Evolutionary conservation across 352 stramenopile species (phyloP).

Genomic region (Globisporangium perplexum): DNA sequence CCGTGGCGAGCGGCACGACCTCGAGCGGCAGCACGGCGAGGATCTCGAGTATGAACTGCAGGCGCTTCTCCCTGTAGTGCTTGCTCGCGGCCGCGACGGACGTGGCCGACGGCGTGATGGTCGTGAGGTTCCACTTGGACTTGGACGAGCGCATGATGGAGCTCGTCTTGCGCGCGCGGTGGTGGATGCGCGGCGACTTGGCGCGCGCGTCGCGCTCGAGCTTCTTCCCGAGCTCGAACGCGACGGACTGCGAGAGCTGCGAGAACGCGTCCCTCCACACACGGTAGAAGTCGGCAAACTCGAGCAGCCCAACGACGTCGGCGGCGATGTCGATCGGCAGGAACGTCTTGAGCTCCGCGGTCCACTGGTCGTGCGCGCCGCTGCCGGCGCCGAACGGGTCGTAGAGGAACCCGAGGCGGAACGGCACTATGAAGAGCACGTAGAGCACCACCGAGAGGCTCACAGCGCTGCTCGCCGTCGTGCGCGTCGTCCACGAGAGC

Average conservation of each 20-base stretch:
- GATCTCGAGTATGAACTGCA: slow-evolving; percentile 47
- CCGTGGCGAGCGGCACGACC: slow-evolving; percentile 27
- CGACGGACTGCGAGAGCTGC: slow-evolving; percentile 29
- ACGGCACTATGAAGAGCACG: slow-evolving; percentile 44
- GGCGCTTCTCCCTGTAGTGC: slow-evolving; percentile 17
- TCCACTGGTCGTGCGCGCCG: slow-evolving; percentile 23
- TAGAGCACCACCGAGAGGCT: slow-evolving; percentile 34
- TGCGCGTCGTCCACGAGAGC: slow-evolving; percentile 36
- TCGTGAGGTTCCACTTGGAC: slow-evolving; percentile 45
- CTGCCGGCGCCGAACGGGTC: slow-evolving; percentile 28
- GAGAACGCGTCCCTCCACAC: slow-evolving; percentile 30
- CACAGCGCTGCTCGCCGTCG: slow-evolving; percentile 24
- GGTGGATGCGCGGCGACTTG: slow-evolving; percentile 27
- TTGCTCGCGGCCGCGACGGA: slow-evolving; percentile 14
- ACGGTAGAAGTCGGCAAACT: slow-evolving; percentile 40
- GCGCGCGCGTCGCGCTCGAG: slow-evolving; percentile 25
- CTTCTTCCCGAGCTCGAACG: slow-evolving; percentile 47
- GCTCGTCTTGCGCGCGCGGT: slow-evolving; percentile 19
- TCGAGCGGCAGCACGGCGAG: slow-evolving; percentile 49
- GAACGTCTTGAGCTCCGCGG: slow-evolving; percentile 34
- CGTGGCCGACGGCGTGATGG: slow-evolving; percentile 17
- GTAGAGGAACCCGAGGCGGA: slow-evolving; percentile 68
- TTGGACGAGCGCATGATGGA: slow-evolving; percentile 15
- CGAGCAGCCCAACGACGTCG: slow-evolving; percentile 35
- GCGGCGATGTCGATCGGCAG: slow-evolving; percentile 25